Evolutionary conservation across 140 eudicot species (phyloP).

Genomic region (Ambrosia hybrid): DNA sequence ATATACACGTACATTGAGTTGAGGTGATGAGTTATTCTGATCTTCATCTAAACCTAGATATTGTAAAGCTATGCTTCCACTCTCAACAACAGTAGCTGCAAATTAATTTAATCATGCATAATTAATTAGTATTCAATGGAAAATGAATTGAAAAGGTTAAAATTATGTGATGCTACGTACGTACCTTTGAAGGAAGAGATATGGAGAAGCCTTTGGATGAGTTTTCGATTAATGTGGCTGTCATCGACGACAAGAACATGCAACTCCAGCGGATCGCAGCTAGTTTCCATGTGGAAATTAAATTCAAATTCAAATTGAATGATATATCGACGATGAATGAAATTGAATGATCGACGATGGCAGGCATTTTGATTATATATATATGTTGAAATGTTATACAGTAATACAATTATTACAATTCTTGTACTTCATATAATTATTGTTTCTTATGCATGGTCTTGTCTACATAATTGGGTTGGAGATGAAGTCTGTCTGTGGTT

Average conservation of each 20-base stretch:
- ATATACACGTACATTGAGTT: slow-evolving; percentile 31
- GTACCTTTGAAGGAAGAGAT: slow-evolving; percentile 78
- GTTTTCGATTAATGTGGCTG: slow-evolving; percentile 65
- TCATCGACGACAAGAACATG: slow-evolving; percentile 92
- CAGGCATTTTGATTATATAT: too few relatives aligned
- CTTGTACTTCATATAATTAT: too few relatives aligned
- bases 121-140: background rate
- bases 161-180: background rate
- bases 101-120: background rate
- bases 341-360: slow-evolving; percentile 3
- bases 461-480: too few relatives aligned
- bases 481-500: too few relatives aligned
- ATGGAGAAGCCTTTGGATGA: slow-evolving; percentile 64
- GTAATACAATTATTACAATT: too few relatives aligned
- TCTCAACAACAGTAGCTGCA: slow-evolving; percentile 84
- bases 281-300: slow-evolving; percentile 14
- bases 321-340: background rate
- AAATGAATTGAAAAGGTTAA: background rate
- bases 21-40: slow-evolving; percentile 33
- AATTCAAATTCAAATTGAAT: background rate
- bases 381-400: too few relatives aligned
- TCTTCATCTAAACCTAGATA: slow-evolving; percentile 73
- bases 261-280: slow-evolving; percentile 25
- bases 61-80: slow-evolving; percentile 78
- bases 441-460: too few relatives aligned